Evolutionary conservation across 2,329 filamentous ascomycete species (phyloP), one percentile per base, ranked within the genome.

Genomic region (Diaporthe vaccinii): DNA sequence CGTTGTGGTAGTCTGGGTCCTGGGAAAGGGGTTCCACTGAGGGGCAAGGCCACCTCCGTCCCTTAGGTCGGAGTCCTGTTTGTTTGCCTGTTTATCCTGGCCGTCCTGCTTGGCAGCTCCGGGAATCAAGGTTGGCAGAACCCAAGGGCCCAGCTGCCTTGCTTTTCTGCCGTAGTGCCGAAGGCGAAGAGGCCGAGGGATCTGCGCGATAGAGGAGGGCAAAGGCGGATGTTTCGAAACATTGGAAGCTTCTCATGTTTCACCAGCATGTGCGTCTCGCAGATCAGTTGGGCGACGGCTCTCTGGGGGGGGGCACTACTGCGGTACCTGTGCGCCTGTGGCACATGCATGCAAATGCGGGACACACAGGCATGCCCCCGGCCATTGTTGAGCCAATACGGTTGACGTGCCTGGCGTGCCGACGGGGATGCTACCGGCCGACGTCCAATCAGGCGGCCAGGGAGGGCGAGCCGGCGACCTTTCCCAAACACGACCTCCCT

Each of bases 401-500:
- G 25, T 44, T 57, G 58, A 39, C 59, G 71, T 61, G 58, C 39
- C 25, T 65, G 31, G 58, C 34, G 46, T 72, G 70, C 46, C 53
- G 69, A 51, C 39, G 22, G 15, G 28, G 41, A 28, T n/a, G 34
- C 17, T 15, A 39, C 4, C n/a, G 8, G 51, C 17, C n/a, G 58
- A 31, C 36, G 15, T 7, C 71, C 71, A 73, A 65, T 65, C 71
- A 73, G 31, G 25, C 25, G 20, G 61, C 55, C 20, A 39, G 51
- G 39, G 49, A 15, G 53, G n/a, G 17, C 62, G 68, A 73, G 73
- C 75, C 75, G 73, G 46, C 46, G 59, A 70, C 73, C 55, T 76
- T 75, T 70, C 36, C 53, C 75, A 76, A 75, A 76, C 75, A 70
- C 72, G 36, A 46, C 46, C 73, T 41, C 46, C 39, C 59, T 68